A percentile compares a stretch with the other conserved stretches of the same genome.
phyloP scores from a whole-genome alignment of 1,139 yeast species.

The Geotrichum phurueaensis region DNA sequence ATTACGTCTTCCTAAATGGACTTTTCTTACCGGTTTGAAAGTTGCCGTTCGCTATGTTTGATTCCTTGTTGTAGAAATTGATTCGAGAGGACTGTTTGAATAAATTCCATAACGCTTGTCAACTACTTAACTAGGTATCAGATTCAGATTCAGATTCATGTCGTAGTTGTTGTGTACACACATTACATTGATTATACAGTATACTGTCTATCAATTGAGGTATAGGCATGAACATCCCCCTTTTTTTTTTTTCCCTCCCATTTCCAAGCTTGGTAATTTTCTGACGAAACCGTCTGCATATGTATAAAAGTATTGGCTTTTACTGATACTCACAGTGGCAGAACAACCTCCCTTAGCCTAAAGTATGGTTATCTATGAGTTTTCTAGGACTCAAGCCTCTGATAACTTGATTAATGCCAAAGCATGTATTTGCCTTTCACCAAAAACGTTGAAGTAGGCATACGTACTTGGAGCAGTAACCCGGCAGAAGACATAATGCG shows the following conservation, averaged over 20 bases:
- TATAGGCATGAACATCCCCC: neutral
- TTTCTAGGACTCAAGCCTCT: no score
- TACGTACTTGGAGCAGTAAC: no score
- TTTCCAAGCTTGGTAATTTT: neutral
- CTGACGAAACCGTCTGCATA: no score
- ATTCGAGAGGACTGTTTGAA: neutral
- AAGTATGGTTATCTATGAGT: no score
- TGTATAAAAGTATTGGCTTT: no score
- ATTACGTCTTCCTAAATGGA: neutral
- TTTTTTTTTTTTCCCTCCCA: neutral
- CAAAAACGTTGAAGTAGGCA: no score
- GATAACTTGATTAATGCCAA: no score
- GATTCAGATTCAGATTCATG: neutral
- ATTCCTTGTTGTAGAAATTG: neutral
- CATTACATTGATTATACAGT: neutral
- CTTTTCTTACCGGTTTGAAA: neutral
- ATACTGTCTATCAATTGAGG: neutral
- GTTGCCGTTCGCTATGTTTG: neutral
- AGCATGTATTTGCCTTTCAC: no score
- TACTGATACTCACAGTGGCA: no score
- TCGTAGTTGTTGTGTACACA: neutral
- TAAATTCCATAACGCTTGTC: neutral
- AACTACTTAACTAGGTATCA: neutral
- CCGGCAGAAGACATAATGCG: no score
- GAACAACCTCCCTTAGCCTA: no score